Evolutionary conservation across 768 basidiomycete species (phyloP).

Genomic region (Kwoniella pini): DNA sequence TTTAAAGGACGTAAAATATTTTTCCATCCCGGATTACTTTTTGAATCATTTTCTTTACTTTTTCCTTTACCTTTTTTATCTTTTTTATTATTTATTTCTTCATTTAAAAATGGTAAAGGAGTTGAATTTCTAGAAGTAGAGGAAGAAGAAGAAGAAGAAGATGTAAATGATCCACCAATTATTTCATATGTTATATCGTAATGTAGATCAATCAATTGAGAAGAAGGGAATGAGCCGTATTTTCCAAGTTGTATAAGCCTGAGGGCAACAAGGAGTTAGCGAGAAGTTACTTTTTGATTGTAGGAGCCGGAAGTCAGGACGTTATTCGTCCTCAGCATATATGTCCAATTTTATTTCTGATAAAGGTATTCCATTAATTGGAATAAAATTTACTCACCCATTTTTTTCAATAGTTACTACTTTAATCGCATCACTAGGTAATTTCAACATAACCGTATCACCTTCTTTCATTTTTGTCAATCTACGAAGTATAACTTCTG

Average conservation of each 20-base stretch:
- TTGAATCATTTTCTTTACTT: slow-evolving; percentile 61
- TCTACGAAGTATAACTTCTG: slow-evolving; percentile 35
- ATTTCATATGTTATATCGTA: slow-evolving; percentile 92
- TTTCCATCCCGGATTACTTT: slow-evolving; percentile 27
- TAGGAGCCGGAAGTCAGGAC: too few species aligned
- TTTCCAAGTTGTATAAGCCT: slow-evolving; percentile 78
- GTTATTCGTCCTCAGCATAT: too few species aligned
- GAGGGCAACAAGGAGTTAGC: slow-evolving; percentile 4
- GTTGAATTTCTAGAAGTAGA: not conserved
- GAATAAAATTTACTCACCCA: slow-evolving; percentile 59
- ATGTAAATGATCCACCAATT: not conserved
- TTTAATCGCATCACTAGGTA: slow-evolving; percentile 78
- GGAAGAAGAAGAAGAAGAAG: not conserved
- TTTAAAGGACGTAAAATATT: slow-evolving; percentile 39
- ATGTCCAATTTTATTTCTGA: not conserved
- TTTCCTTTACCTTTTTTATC: slow-evolving; percentile 59
- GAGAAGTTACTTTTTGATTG: not conserved
- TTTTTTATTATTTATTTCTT: slow-evolving; percentile 24
- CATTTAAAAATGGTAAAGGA: not conserved
- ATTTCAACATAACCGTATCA: slow-evolving; percentile 72
- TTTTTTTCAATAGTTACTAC: slow-evolving; percentile 71
- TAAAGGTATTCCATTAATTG: not conserved
- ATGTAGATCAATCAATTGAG: slow-evolving; percentile 75
- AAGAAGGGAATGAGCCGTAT: slow-evolving; percentile 77
- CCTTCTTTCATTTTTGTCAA: slow-evolving; percentile 62